A percentile compares a stretch with the other conserved stretches of the same genome.
Evolutionary conservation across 345 rosid species (phyloP).

Genomic region (Gossypium stocksii): DNA sequence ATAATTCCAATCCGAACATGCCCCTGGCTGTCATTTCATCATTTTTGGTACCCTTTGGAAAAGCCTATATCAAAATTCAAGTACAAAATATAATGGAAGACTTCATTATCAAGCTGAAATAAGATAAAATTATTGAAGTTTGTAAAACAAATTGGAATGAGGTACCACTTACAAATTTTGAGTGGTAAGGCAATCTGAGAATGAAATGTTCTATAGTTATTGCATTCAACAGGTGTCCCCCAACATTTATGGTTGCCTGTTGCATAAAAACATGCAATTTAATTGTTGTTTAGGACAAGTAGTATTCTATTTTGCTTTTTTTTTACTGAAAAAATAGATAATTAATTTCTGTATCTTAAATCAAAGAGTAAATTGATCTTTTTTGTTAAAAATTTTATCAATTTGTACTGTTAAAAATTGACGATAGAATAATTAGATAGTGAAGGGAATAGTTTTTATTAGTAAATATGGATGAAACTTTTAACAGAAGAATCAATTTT

Average conservation of each 20-base stretch:
- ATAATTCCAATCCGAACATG: constrained; percentile 63
- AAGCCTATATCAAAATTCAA: constrained; percentile 26
- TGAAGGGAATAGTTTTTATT: no score
- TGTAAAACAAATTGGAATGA: constrained; percentile 16
- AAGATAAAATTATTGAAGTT: background rate
- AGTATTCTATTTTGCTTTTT: no score
- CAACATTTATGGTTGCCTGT: constrained; percentile 73
- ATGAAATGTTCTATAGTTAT: constrained; percentile 79
- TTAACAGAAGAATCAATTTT: no score
- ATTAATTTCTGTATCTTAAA: no score
- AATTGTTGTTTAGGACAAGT: background rate
- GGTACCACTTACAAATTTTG: constrained; percentile 49
- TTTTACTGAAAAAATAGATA: no score
- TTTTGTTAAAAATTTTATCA: no score
- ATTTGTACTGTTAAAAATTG: no score
- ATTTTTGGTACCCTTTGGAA: constrained; percentile 45
- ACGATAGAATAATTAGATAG: no score
- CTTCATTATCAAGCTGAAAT: constrained; percentile 2
- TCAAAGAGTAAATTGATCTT: no score
- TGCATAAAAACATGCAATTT: background rate
- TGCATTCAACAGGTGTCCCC: constrained; percentile 63
- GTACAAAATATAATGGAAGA: constrained; percentile 15
- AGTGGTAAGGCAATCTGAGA: constrained; percentile 66
- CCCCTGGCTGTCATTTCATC: constrained; percentile 56
- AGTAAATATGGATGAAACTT: no score